These are phyloP conservation scores for Amphibolis antarctica DNA, from an alignment of 106 monocot genomes.

Conservation along the genomic window DNA sequence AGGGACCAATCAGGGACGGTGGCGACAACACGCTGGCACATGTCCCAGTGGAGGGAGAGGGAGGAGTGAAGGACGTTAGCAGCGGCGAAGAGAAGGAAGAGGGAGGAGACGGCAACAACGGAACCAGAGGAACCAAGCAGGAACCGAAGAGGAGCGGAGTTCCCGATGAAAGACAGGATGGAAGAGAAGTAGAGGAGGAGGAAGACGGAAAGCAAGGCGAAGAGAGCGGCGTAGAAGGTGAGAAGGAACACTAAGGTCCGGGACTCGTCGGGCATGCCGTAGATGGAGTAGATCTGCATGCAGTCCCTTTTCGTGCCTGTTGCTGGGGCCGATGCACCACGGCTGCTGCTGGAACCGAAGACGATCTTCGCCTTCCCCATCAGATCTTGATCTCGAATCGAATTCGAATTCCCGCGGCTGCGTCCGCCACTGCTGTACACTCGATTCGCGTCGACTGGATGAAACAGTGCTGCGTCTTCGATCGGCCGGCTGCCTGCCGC, in stretches of 20 bases:
- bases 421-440: too few relatives aligned
- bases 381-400: too few relatives aligned
- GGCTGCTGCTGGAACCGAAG: too few relatives aligned
- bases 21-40: background rate
- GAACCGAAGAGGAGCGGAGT: background rate
- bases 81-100: background rate
- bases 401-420: too few relatives aligned
- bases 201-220: conserved; percentile 21
- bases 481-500: too few relatives aligned
- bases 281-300: conserved; percentile 51
- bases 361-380: too few relatives aligned
- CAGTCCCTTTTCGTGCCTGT: conserved; percentile 20
- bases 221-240: conserved; percentile 29
- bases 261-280: conserved; percentile 40
- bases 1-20: background rate
- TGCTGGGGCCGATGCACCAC: too few relatives aligned
- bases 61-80: background rate
- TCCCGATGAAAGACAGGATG: conserved; percentile 5
- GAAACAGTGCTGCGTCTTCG: too few relatives aligned
- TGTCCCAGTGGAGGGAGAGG: background rate
- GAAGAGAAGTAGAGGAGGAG: conserved; percentile 27
- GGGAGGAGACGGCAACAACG: background rate
- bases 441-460: too few relatives aligned
- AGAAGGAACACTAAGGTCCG: conserved; percentile 40
- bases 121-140: background rate